These are phyloP conservation scores for Neonectria ditissima DNA, from an alignment of 2,329 filamentous ascomycete species.

Conservation along the genomic window DNA sequence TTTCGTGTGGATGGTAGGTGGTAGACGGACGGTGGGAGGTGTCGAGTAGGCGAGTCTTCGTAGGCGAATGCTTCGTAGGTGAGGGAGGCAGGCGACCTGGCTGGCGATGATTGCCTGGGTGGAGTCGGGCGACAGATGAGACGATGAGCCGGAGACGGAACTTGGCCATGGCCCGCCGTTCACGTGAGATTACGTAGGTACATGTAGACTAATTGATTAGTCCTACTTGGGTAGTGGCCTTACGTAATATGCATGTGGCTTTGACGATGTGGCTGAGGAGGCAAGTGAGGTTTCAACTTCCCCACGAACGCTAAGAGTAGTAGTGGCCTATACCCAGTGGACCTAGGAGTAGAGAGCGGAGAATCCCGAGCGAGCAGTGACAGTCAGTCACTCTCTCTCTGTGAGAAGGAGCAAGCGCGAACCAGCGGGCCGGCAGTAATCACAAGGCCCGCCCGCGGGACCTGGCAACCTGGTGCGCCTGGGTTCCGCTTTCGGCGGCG, in stretches of 20 bases:
- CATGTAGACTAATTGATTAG: too few relatives aligned
- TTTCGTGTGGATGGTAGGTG: neutral
- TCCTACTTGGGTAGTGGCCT: too few relatives aligned
- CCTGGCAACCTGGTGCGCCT: neutral
- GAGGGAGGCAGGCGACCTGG: constrained; percentile 1
- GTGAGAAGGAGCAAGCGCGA: neutral
- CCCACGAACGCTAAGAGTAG: constrained; percentile 3
- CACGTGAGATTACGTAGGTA: constrained; percentile 49
- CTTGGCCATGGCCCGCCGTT: constrained; percentile 14
- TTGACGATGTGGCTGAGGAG: constrained; percentile 12
- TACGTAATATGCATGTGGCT: constrained; percentile 11
- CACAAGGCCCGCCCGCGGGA: constrained; percentile 35
- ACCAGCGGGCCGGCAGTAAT: constrained; percentile 20
- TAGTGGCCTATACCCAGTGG: too few relatives aligned
- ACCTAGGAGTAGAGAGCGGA: too few relatives aligned
- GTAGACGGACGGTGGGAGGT: too few relatives aligned
- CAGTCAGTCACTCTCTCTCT: too few relatives aligned
- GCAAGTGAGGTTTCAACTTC: neutral
- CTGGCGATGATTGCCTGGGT: constrained; percentile 14
- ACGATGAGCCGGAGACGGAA: constrained; percentile 25
- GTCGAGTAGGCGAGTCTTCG: neutral
- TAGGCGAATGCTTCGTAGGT: neutral
- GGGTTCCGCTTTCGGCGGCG: constrained; percentile 36
- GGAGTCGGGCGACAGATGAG: constrained; percentile 11
- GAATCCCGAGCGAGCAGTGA: neutral